Base-by-base conservation (phyloP, 805 yeast species). In the Candida hungchunana region DNA sequence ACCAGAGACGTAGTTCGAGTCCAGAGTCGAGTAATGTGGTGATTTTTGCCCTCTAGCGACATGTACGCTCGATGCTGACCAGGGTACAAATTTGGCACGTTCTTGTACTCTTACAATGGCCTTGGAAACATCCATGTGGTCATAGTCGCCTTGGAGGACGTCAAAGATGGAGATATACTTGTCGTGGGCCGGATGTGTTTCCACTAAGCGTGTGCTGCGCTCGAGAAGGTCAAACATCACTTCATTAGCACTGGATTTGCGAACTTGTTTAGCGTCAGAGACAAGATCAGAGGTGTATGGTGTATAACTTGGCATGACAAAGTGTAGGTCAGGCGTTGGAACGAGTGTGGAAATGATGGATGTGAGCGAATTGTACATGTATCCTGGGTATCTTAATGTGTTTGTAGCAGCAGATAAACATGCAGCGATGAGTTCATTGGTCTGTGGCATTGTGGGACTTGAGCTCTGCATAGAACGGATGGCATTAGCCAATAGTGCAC, bases 311-410 rank as follows among this genome's bases (percentile, higher is more conserved):
- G 93, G 81, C 31, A 72, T 69, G 11, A 83, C 52, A 50, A 84
- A 86, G 58, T 87, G 95, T 47, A 83, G 64, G 29, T 82, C 82
- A 1, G 95, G 95, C 0, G 87, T 80, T 2, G 97, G 96, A 3
- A 93, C 75, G 46, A 93, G 60, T 1, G 90, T 77, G 1, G 96
- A 79, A 32, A 87, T 60, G 13, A 93, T 77, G 32, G 94, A 81
- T 26, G 88, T 84, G 47, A 83, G 63, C 4, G 95, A 86, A 53
- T 82, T 84, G 67, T 85, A 89, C 74, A 88, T 81, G 62, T 87
- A 87, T 31, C 93, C 80, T 4, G 98, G 98, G 57, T 83, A 90
- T 47, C 98, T 69, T 29, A 93, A 62, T 0, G 97, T 84, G 42
- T 90, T 85, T 3, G 97, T 85, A 3, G 87, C 66, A 0, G 89